Evolutionary conservation across 2,329 filamentous ascomycete species (phyloP).

Genomic region (Blastomyces emzantsi): DNA sequence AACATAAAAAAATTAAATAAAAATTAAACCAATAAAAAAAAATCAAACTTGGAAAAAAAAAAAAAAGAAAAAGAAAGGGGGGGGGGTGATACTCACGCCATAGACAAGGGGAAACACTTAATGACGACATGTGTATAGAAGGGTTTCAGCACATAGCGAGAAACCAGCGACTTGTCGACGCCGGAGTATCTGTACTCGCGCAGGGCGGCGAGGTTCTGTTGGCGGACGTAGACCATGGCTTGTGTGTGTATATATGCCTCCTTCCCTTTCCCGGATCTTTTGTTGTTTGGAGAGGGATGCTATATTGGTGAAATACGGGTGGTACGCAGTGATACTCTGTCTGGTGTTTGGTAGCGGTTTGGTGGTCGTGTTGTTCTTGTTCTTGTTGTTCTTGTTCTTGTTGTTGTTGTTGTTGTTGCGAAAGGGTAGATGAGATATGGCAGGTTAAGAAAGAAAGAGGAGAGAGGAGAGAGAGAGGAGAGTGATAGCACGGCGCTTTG

Average conservation of each 20-base stretch:
- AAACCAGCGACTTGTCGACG: slow-evolving; percentile 82
- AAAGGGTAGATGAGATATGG: neutral
- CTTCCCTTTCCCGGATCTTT: neutral
- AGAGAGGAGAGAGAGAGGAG: neutral
- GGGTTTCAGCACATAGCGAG: slow-evolving; percentile 90
- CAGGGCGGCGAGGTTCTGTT: slow-evolving; percentile 78
- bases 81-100: slow-evolving; percentile 61
- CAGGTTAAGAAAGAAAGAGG: neutral
- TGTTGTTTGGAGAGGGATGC: neutral
- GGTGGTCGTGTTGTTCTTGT: too few species aligned
- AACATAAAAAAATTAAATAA: neutral
- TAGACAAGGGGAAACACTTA: slow-evolving; percentile 86
- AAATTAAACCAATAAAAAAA: neutral
- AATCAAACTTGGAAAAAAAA: neutral
- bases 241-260: slow-evolving; percentile 2
- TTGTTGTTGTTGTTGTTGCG: too few species aligned
- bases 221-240: slow-evolving; percentile 88
- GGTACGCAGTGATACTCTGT: too few species aligned
- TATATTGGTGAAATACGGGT: too few species aligned
- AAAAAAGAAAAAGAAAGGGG: neutral
- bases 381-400: neutral
- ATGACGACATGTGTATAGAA: slow-evolving; percentile 96
- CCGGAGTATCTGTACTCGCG: slow-evolving; percentile 92
- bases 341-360: too few species aligned
- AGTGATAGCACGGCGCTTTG: neutral